Evolutionary conservation across 768 basidiomycete species (phyloP), one percentile per base, ranked within the genome.

Genomic region (Suillus decipiens): DNA sequence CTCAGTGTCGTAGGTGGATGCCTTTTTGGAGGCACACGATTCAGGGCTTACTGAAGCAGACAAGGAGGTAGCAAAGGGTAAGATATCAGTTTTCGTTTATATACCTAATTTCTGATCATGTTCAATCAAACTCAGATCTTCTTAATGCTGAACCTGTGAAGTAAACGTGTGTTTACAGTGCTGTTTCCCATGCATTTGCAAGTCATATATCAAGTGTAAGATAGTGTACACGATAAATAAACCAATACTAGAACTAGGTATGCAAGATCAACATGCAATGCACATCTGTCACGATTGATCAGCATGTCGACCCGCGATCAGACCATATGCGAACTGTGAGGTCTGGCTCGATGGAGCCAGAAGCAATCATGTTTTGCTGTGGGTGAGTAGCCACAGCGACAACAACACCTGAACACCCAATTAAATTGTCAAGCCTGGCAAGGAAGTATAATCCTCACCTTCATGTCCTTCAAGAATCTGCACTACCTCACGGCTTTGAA

Each of bases 21-120:
- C 94, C 0, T 96, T 96, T 83, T 80, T 98, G 50, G 95, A 97
- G 70, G 95, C 93, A 2, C 92, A 98, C 73, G 95, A 94, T 76
- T 87, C 90, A 8, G 92, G 92, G 19, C 78, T 94, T 60, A 87
- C 89, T 4, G 89, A 91, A 63, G 91, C 87, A 4, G 90, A 95
- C 70, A 86, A 89, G 73, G 84, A 86, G 67, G 83, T 90, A 24
- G 90, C 89, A 8, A 88, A 89, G 76, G 92, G 91, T 90, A 66
- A 65, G 82, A 72, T 6, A 55, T 41, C 33, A 59, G 56, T 12
- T 1, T 48, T 15, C 12, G 10, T 47, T 39, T 2, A 33, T 36
- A 14, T 55, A 9, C 10, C 24, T 1, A 7, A 41, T 6, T n/a
- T 53, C 24, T 28, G 68, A 12, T 31, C 8, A 6, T 22, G 1